Conservation (phyloP, 148 eudicot species). For the Simmondsia chinensis region DNA sequence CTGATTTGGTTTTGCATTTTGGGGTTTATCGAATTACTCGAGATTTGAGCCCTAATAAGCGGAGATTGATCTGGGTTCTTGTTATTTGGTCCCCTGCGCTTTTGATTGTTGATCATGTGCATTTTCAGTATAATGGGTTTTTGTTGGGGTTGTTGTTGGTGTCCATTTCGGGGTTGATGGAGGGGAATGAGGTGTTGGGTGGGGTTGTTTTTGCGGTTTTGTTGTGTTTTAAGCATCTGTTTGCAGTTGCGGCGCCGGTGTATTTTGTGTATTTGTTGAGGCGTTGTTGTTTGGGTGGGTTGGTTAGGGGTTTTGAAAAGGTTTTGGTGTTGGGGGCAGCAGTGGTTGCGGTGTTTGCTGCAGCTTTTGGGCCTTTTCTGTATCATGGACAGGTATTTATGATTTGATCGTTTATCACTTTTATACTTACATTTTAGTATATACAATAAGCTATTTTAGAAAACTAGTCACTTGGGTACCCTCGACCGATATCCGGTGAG, state of each 20-base stretch:
- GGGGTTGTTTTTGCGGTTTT: conserved; percentile 77
- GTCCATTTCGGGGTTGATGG: conserved; percentile 56
- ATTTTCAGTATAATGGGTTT: conserved; percentile 97
- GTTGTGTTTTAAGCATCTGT: conserved; percentile 83
- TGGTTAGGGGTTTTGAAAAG: conserved; percentile 53
- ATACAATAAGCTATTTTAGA: no score
- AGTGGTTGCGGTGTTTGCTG: conserved; percentile 51
- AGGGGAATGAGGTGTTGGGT: conserved; percentile 75
- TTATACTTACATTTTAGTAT: no score
- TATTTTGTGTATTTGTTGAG: conserved; percentile 88
- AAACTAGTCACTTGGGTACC: no score
- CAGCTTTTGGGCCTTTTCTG: conserved; percentile 85
- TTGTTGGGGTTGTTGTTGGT: conserved; percentile 60
- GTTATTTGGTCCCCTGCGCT: conserved; percentile 71
- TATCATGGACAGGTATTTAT: conserved; percentile 69
- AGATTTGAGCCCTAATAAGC: conserved; percentile 15
- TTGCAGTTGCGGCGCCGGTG: conserved; percentile 95
- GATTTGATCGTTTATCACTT: neutral
- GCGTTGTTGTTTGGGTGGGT: conserved; percentile 78
- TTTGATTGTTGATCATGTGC: conserved; percentile 84
- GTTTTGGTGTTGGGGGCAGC: conserved; percentile 56
- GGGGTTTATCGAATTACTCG: conserved; percentile 30
- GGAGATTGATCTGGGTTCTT: conserved; percentile 65
- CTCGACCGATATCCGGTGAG: no score
- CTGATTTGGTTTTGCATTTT: conserved; percentile 38